Evolutionary conservation across 306 rosid species (phyloP).

Genomic region (Acacia acuminata): DNA sequence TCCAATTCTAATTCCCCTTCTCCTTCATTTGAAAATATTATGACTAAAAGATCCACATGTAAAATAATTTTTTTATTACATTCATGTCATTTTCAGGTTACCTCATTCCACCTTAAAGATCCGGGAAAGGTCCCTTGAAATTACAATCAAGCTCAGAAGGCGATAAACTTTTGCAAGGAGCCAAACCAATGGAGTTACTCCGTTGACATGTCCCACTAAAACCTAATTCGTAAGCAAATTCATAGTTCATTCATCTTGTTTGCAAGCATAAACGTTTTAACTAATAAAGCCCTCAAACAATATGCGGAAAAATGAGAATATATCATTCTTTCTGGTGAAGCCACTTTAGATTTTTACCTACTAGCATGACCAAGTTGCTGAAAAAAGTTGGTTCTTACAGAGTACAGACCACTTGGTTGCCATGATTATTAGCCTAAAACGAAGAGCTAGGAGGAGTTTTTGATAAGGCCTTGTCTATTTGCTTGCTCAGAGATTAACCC

Average conservation of each 20-base stretch:
- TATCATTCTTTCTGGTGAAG: not conserved
- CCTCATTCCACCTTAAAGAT: not conserved
- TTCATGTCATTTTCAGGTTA: conserved; percentile 13
- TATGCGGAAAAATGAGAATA: not conserved
- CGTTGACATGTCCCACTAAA: conserved; percentile 21
- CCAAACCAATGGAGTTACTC: conserved; percentile 14
- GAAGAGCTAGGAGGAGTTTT: conserved; percentile 5
- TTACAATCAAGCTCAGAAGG: conserved; percentile 7
- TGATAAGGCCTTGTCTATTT: not conserved
- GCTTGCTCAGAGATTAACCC: not conserved
- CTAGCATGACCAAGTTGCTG: conserved; percentile 8
- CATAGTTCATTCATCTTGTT: not conserved
- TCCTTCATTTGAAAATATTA: conserved; percentile 12
- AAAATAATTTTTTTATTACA: not conserved
- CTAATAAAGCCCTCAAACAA: not conserved
- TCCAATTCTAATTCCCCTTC: not conserved
- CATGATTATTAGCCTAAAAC: conserved; percentile 19
- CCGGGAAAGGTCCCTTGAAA: not conserved
- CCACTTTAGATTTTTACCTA: not conserved
- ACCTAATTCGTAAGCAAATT: not conserved
- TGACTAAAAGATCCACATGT: not conserved
- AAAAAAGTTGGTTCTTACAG: not conserved
- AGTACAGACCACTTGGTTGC: not conserved
- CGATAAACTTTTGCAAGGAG: not conserved
- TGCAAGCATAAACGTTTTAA: not conserved